A percentile compares a stretch with the other conserved stretches of the same genome.
These are phyloP conservation scores for Panellus pusillus DNA, from an alignment of 768 basidiomycete genomes.

Conservation along the genomic window DNA sequence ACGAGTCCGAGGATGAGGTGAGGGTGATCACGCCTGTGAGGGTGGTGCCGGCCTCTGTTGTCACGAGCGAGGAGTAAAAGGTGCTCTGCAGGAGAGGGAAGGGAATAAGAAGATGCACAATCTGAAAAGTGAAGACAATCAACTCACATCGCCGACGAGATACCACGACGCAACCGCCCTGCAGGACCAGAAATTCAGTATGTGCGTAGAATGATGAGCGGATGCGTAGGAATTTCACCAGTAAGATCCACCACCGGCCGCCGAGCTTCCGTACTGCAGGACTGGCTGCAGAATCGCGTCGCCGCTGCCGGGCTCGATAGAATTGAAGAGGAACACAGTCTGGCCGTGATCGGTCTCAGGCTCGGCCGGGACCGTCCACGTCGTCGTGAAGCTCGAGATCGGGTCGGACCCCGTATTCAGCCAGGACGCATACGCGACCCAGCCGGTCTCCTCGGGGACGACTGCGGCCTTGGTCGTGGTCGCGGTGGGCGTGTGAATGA, in stretches of 20 bases:
- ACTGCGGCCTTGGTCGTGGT: background rate
- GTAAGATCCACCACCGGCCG: constrained; percentile 5
- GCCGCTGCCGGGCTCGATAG: constrained; percentile 4
- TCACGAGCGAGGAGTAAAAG: background rate
- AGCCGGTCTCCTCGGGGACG: constrained; percentile 9
- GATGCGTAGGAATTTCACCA: background rate
- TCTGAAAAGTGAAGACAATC: too few species aligned
- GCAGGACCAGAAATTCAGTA: too few species aligned
- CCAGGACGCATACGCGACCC: constrained; percentile 3
- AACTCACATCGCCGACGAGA: background rate
- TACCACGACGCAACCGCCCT: background rate
- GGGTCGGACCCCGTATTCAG: background rate
- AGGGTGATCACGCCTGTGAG: constrained; percentile 9
- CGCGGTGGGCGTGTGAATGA: background rate
- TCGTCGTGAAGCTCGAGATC: constrained; percentile 8
- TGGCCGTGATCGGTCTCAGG: constrained; percentile 1
- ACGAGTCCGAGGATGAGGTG: background rate
- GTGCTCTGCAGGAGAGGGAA: background rate
- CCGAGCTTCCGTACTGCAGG: constrained; percentile 4
- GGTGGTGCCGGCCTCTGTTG: background rate
- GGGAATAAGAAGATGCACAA: too few species aligned
- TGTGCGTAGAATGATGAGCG: too few species aligned
- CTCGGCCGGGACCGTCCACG: constrained; percentile 7
- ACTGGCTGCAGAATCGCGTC: constrained; percentile 7
- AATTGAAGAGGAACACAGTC: constrained; percentile 9